These are phyloP conservation scores for Coccomyxa sp. DNA, from an alignment of 139 green algal species.

Conservation along the genomic window DNA sequence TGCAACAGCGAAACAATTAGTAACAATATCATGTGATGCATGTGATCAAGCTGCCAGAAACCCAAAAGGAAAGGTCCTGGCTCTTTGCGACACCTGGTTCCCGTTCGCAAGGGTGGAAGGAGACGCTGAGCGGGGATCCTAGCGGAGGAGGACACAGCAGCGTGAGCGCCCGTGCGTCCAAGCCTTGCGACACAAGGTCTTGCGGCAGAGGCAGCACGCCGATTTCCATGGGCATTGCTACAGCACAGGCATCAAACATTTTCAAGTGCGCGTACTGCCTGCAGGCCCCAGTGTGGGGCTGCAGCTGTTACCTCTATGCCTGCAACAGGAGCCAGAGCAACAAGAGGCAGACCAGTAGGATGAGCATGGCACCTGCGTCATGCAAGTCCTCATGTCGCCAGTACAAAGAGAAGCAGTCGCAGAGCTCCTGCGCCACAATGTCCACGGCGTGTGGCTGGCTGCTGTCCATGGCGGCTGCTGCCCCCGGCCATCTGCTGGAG, in stretches of 20 bases:
- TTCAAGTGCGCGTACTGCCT: background rate
- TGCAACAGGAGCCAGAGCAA: background rate
- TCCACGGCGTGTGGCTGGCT: background rate
- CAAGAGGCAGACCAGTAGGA: no score
- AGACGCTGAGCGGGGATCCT: background rate
- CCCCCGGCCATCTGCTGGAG: background rate
- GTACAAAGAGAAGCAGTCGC: background rate
- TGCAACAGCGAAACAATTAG: background rate
- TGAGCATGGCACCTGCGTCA: background rate
- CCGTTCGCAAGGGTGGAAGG: background rate
- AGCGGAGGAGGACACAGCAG: constrained; percentile 16
- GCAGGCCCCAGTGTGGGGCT: background rate
- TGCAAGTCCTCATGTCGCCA: constrained; percentile 1
- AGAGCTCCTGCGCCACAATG: background rate
- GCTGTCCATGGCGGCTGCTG: background rate
- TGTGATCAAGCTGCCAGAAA: background rate
- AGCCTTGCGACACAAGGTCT: constrained; percentile 16
- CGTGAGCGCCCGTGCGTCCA: constrained; percentile 7
- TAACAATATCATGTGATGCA: no score
- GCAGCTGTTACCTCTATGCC: background rate
- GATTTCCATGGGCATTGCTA: constrained; percentile 4
- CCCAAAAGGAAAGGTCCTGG: background rate
- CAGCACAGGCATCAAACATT: constrained; percentile 6
- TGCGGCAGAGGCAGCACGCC: constrained; percentile 20
- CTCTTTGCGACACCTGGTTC: background rate